A percentile compares a stretch with the other conserved stretches of the same genome.
These are phyloP conservation scores for Salvia sclarea DNA, from an alignment of 305 asterid genomes.

Conservation along the genomic window DNA sequence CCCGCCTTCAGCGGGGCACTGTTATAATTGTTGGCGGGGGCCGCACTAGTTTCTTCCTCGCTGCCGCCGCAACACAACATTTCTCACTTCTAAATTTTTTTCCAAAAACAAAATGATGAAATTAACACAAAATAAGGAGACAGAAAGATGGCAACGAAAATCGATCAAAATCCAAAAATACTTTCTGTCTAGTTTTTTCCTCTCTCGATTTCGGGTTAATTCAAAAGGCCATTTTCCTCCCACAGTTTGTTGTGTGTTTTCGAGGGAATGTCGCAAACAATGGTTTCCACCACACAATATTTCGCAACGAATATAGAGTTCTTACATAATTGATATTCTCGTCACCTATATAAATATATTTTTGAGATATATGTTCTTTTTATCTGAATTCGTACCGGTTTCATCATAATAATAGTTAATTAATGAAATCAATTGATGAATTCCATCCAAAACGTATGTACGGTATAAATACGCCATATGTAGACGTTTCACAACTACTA, in stretches of 20 bases:
- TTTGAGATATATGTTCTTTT: too few species aligned
- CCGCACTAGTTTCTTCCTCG: conserved; percentile 63
- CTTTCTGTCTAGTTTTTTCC: conserved; percentile 26
- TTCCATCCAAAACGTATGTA: too few species aligned
- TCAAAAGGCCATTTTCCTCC: conserved; percentile 11
- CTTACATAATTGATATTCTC: too few species aligned
- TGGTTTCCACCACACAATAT: conserved; percentile 38
- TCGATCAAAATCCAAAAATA: neutral
- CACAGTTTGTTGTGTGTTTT: conserved; percentile 31
- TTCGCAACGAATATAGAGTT: too few species aligned
- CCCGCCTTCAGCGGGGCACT: conserved; percentile 71
- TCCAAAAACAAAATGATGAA: too few species aligned
- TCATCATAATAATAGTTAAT: too few species aligned
- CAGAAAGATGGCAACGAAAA: conserved; percentile 24
- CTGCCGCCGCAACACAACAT: conserved; percentile 90
- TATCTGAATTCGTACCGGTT: too few species aligned
- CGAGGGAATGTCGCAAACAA: conserved; percentile 48
- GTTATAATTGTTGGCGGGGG: conserved; percentile 61
- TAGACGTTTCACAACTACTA: too few species aligned
- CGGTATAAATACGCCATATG: too few species aligned
- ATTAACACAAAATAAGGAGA: too few species aligned
- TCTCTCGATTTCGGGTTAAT: neutral
- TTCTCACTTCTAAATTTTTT: conserved; percentile 25
- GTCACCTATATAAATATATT: too few species aligned
- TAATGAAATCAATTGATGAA: too few species aligned